Conservation (phyloP, 2,329 filamentous ascomycete species). For the Pseudocercospora vitis region DNA sequence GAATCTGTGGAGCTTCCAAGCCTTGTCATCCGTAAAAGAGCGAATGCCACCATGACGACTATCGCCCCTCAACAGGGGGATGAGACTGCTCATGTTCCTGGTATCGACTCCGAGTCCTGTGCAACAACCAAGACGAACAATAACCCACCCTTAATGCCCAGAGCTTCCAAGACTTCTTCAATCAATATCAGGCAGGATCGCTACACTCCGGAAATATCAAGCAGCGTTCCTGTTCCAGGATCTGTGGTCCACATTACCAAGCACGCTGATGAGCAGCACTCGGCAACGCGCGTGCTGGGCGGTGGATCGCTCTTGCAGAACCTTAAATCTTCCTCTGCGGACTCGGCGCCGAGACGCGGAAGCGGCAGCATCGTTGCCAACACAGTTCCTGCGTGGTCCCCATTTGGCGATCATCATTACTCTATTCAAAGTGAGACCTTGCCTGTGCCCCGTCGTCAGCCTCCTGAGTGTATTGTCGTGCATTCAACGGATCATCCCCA, state of each 20-base stretch:
- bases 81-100: slow-evolving; percentile 7
- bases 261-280: slow-evolving; percentile 11
- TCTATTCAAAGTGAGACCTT: neutral
- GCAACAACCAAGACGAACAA: neutral
- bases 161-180: slow-evolving; percentile 4
- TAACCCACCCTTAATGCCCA: slow-evolving; percentile 1
- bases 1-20: slow-evolving; percentile 12
- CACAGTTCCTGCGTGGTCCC: neutral
- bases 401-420: neutral
- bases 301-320: slow-evolving; percentile 9
- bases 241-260: slow-evolving; percentile 7
- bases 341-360: slow-evolving; percentile 20
- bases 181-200: neutral
- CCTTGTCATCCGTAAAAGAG: slow-evolving; percentile 21
- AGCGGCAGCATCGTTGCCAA: slow-evolving; percentile 3
- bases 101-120: neutral
- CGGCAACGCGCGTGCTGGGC: slow-evolving; percentile 8
- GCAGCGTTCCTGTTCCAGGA: neutral
- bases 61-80: slow-evolving; percentile 10
- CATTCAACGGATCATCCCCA: slow-evolving; percentile 2
- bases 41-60: slow-evolving; percentile 13
- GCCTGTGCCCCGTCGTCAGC: slow-evolving; percentile 10
- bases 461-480: slow-evolving; percentile 1
- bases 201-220: neutral
- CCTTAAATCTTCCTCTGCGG: slow-evolving; percentile 6